Evolutionary conservation across 2,329 filamentous ascomycete genomes (phyloP), one percentile per base, ranked within the genome.

Genomic region (Zymoseptoria brevis): DNA sequence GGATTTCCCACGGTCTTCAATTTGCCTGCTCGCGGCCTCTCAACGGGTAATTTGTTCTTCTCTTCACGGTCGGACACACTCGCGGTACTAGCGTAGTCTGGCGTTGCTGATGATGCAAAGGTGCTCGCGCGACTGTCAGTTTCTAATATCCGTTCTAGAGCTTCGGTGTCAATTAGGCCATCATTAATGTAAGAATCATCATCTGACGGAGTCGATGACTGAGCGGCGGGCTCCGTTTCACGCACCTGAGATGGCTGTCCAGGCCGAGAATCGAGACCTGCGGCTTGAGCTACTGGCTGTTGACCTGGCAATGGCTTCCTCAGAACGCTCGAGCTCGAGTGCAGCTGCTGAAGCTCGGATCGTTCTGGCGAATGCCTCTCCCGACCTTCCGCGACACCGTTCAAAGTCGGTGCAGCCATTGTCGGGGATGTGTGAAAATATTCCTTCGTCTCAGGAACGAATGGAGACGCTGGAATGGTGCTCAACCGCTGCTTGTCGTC

Each of bases 21-120:
- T 6, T 92, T 85, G 54, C 92, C 92, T 63, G 88, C 87, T 62
- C 93, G 83, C 16, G 88, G 88, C 60, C 82, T 83, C 58, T 90
- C 86, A 8, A 82, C 74, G 0, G 81, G 61, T 54, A 60, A 49
- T 54, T 65, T 81, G 60, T 79, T 73, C 63, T 77, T 74, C 1
- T 78, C 77, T 49, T 79, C 79, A 29, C 64, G 64, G 51, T 76
- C 77, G 52, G 62, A 76, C 70, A 59, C 74, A 74, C 60, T 72
- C 67, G 63, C 66, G 21, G 85, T 87, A 73, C 88, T 94, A 6
- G 88, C 87, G 74, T 93, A 93, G 71, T 93, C 88, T 0, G 89
- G 88, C 24, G 87, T 87, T 11, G 80, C 79, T 4, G 83, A 82
- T 11, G 64, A 64, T 21, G 55, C 60, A 51, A 66, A 29, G 19